Percentiles rank a stretch among this genome's conserved stretches.
Conservation (phyloP, 2,329 filamentous ascomycete genomes). For the Aspergillus intermedius region DNA sequence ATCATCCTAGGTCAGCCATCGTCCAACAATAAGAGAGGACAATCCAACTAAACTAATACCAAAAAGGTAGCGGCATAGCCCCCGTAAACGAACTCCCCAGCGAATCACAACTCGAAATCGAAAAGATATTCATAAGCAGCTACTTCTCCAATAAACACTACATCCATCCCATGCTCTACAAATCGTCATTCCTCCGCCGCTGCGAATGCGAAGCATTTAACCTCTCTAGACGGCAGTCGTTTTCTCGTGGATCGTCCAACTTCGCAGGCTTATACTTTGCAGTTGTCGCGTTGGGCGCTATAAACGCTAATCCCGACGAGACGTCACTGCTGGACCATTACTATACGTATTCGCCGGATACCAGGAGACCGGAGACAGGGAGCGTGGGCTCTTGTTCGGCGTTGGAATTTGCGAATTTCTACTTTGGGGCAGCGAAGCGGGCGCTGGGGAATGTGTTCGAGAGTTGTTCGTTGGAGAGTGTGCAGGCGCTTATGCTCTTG, state of each 20-base stretch:
- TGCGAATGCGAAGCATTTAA: conserved; percentile 18
- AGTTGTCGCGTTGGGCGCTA: conserved; percentile 23
- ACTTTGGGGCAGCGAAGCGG: conserved; percentile 19
- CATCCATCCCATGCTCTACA: conserved; percentile 19
- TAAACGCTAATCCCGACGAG: conserved; percentile 19
- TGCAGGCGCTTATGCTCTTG: conserved; percentile 21
- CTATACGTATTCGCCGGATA: conserved; percentile 5
- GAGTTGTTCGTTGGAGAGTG: conserved; percentile 20
- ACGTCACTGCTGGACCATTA: conserved; percentile 17
- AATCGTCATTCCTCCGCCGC: conserved; percentile 14
- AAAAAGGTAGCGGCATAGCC: background rate
- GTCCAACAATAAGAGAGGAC: background rate
- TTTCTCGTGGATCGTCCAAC: conserved; percentile 6
- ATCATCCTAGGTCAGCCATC: background rate
- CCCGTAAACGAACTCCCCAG: conserved; percentile 3
- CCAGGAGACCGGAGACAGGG: background rate
- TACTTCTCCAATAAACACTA: conserved; percentile 23
- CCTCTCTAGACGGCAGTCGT: conserved; percentile 3
- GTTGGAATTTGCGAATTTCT: conserved; percentile 20
- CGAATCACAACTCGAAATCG: conserved; percentile 16
- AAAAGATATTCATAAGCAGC: conserved; percentile 20
- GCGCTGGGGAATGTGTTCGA: conserved; percentile 25
- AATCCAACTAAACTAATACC: background rate
- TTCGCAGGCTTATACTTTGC: conserved; percentile 23
- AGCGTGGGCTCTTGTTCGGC: conserved; percentile 6